These are phyloP conservation scores for rapeseed (Brassica napus) DNA, from an alignment of 345 rosid genomes.

Conservation along the genomic window DNA sequence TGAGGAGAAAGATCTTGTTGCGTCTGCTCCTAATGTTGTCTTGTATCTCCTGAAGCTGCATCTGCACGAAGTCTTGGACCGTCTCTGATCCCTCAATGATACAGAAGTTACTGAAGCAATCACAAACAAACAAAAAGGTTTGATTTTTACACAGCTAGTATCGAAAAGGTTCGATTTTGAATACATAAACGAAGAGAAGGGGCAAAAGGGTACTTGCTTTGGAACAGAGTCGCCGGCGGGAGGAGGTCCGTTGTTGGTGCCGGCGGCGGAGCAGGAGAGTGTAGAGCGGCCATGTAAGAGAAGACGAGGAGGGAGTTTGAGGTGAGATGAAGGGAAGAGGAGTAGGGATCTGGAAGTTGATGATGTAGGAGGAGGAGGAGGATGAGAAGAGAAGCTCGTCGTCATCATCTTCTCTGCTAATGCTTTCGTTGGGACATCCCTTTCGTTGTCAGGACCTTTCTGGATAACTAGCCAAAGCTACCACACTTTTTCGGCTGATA, in stretches of 20 bases:
- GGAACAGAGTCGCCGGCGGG: constrained; percentile 52
- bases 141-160: neutral
- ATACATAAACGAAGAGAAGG: neutral
- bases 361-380: constrained; percentile 36
- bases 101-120: constrained; percentile 84
- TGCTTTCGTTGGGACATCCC: constrained; percentile 5
- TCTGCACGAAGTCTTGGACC: constrained; percentile 80
- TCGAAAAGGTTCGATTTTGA: neutral
- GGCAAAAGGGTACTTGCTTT: constrained; percentile 44
- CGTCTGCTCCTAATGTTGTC: constrained; percentile 87
- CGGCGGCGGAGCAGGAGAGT: constrained; percentile 44
- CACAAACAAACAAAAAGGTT: neutral
- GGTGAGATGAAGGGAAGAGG: constrained; percentile 29
- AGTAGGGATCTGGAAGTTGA: constrained; percentile 35
- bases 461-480: constrained; percentile 7
- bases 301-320: constrained; percentile 26
- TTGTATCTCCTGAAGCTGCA: constrained; percentile 83
- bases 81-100: constrained; percentile 96
- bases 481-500: neutral
- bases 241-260: constrained; percentile 39
- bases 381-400: constrained; percentile 33
- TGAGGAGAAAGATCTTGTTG: constrained; percentile 88
- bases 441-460: neutral
- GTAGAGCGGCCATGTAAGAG: constrained; percentile 34
- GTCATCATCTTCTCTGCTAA: constrained; percentile 4